phyloP scores from a whole-genome alignment of 208 protist species.

The Wallacemonas sp. region DNA sequence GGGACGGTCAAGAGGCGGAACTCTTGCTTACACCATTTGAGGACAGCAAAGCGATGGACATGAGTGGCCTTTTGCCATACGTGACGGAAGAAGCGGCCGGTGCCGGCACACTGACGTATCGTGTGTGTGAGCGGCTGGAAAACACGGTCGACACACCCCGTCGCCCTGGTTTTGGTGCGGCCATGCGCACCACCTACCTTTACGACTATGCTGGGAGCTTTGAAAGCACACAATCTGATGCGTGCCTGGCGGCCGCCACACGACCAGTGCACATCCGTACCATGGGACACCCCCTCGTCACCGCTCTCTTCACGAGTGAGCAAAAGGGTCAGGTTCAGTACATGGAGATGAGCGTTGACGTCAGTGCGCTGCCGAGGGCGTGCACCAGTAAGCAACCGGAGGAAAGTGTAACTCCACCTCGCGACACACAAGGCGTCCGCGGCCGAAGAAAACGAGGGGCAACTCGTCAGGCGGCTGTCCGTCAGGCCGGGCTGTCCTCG shows the following conservation, averaged over 20 bases:
- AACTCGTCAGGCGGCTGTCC: not conserved
- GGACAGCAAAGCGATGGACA: slow-evolving; percentile 18
- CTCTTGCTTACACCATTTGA: slow-evolving; percentile 9
- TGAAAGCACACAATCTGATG: not conserved
- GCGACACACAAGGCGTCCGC: not conserved
- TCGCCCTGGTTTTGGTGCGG: slow-evolving; percentile 24
- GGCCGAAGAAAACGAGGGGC: not conserved
- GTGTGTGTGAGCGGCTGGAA: slow-evolving; percentile 35
- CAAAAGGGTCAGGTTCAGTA: slow-evolving; percentile 9
- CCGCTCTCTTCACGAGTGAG: not conserved
- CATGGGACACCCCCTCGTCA: slow-evolving; percentile 26
- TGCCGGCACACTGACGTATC: slow-evolving; percentile 21
- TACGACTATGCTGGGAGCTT: slow-evolving; percentile 39
- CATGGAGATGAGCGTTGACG: slow-evolving; percentile 10
- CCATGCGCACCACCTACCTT: slow-evolving; percentile 47
- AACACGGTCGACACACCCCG: slow-evolving; percentile 48
- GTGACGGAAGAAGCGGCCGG: slow-evolving; percentile 10
- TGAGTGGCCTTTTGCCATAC: slow-evolving; percentile 29
- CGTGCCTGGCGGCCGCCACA: slow-evolving; percentile 17
- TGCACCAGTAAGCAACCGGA: not conserved
- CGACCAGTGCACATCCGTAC: slow-evolving; percentile 43
- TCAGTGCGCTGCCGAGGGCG: not conserved
- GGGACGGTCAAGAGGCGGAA: slow-evolving; percentile 18
- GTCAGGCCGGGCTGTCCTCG: not conserved
- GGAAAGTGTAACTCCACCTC: not conserved